Evolutionary conservation across 1,139 yeast genomes (phyloP).

Genomic region (Nakaseomyces kungkrabaensis): DNA sequence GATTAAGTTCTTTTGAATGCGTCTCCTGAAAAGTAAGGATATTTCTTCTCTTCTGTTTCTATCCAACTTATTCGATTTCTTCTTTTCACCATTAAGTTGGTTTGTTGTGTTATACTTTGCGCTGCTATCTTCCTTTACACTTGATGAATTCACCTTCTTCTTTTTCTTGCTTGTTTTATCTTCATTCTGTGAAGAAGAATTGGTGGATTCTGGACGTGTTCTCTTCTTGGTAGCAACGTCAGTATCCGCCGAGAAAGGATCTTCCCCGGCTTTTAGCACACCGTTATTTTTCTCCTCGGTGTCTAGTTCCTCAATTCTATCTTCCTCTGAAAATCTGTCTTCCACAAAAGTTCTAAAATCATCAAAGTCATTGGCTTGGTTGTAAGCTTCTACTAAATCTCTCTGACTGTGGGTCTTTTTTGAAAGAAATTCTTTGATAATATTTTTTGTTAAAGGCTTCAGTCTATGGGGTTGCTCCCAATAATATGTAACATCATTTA

Average conservation of each 20-base stretch:
- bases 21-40: slow-evolving; percentile 23
- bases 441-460: slow-evolving; percentile 13
- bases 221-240: slow-evolving; percentile 2
- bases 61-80: slow-evolving; percentile 19
- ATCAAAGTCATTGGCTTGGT: slow-evolving; percentile 21
- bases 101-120: neutral
- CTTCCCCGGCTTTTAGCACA: slow-evolving; percentile 20
- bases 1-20: slow-evolving; percentile 25
- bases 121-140: neutral
- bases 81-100: neutral
- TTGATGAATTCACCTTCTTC: neutral
- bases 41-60: slow-evolving; percentile 22
- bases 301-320: slow-evolving; percentile 18
- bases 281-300: slow-evolving; percentile 9
- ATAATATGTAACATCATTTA: slow-evolving; percentile 30
- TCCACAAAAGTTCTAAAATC: slow-evolving; percentile 20
- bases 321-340: slow-evolving; percentile 20
- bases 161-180: neutral
- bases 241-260: slow-evolving; percentile 20
- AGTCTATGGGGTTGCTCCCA: slow-evolving; percentile 29
- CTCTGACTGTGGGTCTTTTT: slow-evolving; percentile 12
- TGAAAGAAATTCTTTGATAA: slow-evolving; percentile 15
- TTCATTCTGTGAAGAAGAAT: neutral
- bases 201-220: neutral
- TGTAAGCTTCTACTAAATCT: slow-evolving; percentile 24